Base-by-base conservation (phyloP, 495 filamentous ascomycete species). In the Clavariopsis aquatica region DNA sequence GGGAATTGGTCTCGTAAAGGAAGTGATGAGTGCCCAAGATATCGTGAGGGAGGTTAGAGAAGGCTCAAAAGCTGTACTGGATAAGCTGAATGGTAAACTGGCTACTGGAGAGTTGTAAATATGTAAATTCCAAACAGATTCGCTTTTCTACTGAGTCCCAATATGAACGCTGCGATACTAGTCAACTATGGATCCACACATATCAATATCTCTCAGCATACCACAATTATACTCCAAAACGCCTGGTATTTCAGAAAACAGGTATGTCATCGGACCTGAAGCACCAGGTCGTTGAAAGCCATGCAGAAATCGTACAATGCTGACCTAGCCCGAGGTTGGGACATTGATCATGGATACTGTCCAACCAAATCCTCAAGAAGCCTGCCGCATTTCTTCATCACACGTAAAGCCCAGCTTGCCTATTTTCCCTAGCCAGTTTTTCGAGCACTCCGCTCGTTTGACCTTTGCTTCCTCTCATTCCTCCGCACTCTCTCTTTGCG, bases 1-100 rank as follows among this genome's bases (percentile, higher is more conserved):
- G 1, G 77, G 75, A 8, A 73, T 85, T 7, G 83, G 83, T 9
- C 70, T 85, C 62, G 77, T 85, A 34, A 77, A 70, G 41, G 75
- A 77, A 45, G 75, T 83, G 1, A 72, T 73, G 62, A 56, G 58
- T 31, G 83, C 82, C 0, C 76, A 20, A 20, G 73, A 74, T 13
- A 81, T 85, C 58, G 75, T 83, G n/a, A 56, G 69, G 53, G 74
- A 79, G 66, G 72, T 78, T 19, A 76, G 71, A 71, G 66, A 67
- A 52, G 67, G 59, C 0, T 71, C 62, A 41, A 68, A 5, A 23
- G 47, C 24, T 20, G 62, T 73, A 41, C 45, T 73, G 13, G 59
- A 65, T 53, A 43, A 38, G 53, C 56, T 71, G 23, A 52, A 41
- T 17, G 23, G 57, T 43, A 3, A 17, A 17, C n/a, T 34, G 31